phyloP scores from a whole-genome alignment of 2,329 filamentous ascomycete genomes.

The Colletotrichum gigasporum region DNA sequence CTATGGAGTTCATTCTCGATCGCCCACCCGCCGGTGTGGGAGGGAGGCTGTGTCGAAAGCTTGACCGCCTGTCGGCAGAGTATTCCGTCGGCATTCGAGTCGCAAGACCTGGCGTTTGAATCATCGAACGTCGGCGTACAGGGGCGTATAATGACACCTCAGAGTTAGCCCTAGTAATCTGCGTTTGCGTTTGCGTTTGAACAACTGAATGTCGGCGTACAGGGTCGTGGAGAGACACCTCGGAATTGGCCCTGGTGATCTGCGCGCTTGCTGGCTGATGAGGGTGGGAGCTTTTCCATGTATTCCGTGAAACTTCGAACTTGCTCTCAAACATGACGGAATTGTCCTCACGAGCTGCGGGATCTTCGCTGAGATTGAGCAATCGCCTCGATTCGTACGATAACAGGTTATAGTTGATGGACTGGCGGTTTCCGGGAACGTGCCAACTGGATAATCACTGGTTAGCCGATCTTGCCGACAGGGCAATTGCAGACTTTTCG shows the following conservation, averaged over 20 bases:
- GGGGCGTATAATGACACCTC: slow-evolving; percentile 59
- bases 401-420: slow-evolving; percentile 53
- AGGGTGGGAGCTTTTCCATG: slow-evolving; percentile 49
- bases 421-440: slow-evolving; percentile 44
- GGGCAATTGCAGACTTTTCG: background rate
- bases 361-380: slow-evolving; percentile 49
- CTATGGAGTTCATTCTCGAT: slow-evolving; percentile 50
- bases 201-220: slow-evolving; percentile 58
- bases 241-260: slow-evolving; percentile 55
- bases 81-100: slow-evolving; percentile 44
- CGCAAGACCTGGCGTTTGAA: slow-evolving; percentile 60
- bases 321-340: slow-evolving; percentile 46
- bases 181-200: slow-evolving; percentile 47
- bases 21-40: slow-evolving; percentile 43
- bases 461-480: slow-evolving; percentile 4
- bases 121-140: slow-evolving; percentile 56
- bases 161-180: slow-evolving; percentile 53
- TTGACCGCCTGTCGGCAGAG: slow-evolving; percentile 39
- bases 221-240: slow-evolving; percentile 57
- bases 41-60: slow-evolving; percentile 49
- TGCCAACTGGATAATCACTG: slow-evolving; percentile 40
- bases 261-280: slow-evolving; percentile 35
- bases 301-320: slow-evolving; percentile 42
- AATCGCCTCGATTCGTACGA: slow-evolving; percentile 57
- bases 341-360: slow-evolving; percentile 41